These are phyloP conservation scores for Macroventuria anomochaeta DNA, from an alignment of 2,329 filamentous ascomycete genomes.

Conservation along the genomic window DNA sequence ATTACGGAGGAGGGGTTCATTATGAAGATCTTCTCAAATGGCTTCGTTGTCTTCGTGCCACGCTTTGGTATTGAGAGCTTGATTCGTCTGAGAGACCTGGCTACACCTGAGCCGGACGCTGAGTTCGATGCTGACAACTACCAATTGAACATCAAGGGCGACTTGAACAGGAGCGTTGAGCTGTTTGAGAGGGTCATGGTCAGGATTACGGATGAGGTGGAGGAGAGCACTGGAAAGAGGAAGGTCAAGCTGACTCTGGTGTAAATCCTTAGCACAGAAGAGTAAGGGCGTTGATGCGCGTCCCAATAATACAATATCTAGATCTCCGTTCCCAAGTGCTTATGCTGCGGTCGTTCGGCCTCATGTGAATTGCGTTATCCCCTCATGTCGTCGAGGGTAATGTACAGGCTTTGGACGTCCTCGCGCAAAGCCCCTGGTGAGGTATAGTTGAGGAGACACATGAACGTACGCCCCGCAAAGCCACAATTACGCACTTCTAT, in stretches of 20 bases:
- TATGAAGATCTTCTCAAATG: slow-evolving; percentile 97
- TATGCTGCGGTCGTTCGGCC: neutral
- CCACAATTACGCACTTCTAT: slow-evolving; percentile 2
- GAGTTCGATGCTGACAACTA: slow-evolving; percentile 88
- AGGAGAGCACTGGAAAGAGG: slow-evolving; percentile 94
- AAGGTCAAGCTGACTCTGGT: slow-evolving; percentile 74
- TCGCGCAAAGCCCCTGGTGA: neutral
- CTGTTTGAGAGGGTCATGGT: slow-evolving; percentile 93
- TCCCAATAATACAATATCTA: neutral
- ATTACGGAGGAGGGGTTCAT: slow-evolving; percentile 91
- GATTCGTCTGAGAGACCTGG: slow-evolving; percentile 84
- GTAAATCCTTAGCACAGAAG: slow-evolving; percentile 25
- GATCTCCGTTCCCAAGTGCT: neutral
- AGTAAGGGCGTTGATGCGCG: neutral
- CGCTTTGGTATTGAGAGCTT: slow-evolving; percentile 94
- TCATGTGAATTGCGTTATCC: neutral
- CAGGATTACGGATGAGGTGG: slow-evolving; percentile 88
- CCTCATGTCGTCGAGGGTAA: neutral
- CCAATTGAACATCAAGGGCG: slow-evolving; percentile 67
- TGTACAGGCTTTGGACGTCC: neutral
- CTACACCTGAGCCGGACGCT: slow-evolving; percentile 75
- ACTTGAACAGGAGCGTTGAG: slow-evolving; percentile 69
- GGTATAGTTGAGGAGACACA: neutral
- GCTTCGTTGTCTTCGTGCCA: slow-evolving; percentile 94
- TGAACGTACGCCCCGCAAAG: neutral